A percentile compares a stretch with the other conserved stretches of the same genome.
Conservation (phyloP, 352 stramenopile species). For the Phytophthora cryptogea region DNA sequence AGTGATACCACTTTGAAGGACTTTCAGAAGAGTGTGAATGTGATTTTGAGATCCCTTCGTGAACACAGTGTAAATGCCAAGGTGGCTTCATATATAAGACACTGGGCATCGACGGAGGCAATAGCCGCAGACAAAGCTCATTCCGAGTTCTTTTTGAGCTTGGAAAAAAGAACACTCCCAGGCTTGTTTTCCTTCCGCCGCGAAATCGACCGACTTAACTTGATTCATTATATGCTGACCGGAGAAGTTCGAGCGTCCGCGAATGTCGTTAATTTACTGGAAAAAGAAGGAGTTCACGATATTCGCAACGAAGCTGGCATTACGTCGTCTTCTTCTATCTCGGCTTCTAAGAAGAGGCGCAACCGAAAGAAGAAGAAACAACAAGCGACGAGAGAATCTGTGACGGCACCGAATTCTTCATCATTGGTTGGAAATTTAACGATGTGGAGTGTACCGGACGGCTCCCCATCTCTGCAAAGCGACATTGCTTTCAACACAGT, state of each 20-base stretch:
- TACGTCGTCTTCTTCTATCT: not conserved
- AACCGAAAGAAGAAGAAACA: slow-evolving; percentile 12
- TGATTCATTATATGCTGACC: slow-evolving; percentile 32
- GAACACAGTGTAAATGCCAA: slow-evolving; percentile 17
- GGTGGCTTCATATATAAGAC: slow-evolving; percentile 26
- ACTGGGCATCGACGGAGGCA: slow-evolving; percentile 21
- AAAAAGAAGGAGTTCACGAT: slow-evolving; percentile 5
- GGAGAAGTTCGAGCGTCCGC: slow-evolving; percentile 23
- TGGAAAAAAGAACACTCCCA: slow-evolving; percentile 8
- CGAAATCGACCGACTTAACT: slow-evolving; percentile 21
- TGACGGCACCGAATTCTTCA: not conserved
- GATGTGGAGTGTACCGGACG: slow-evolving; percentile 14
- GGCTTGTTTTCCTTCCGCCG: slow-evolving; percentile 18
- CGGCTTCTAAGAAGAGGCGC: slow-evolving; percentile 5
- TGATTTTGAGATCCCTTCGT: slow-evolving; percentile 6
- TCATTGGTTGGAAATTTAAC: slow-evolving; percentile 24
- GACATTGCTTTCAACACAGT: slow-evolving; percentile 27
- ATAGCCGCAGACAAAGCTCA: slow-evolving; percentile 27
- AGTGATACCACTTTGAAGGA: slow-evolving; percentile 18
- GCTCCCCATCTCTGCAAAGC: not conserved
- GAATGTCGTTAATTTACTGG: not conserved
- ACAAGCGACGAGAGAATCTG: not conserved
- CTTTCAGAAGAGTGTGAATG: slow-evolving; percentile 18
- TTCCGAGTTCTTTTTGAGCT: slow-evolving; percentile 21
- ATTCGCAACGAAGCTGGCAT: not conserved